Conservation (phyloP, 768 basidiomycete genomes). For the Naganishia onofrii region DNA sequence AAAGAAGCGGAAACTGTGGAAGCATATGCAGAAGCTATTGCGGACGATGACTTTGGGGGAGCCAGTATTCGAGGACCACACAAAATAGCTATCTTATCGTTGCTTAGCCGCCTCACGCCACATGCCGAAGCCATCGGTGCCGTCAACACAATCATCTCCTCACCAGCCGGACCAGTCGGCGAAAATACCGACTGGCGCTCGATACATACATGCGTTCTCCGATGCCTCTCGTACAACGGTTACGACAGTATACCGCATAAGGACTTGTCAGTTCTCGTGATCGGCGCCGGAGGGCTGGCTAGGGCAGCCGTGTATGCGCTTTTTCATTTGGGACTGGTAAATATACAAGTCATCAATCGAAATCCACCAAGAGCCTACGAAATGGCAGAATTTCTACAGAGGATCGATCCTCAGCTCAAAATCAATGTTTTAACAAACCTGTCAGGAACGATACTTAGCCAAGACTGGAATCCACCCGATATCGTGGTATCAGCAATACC, state of each 20-base stretch:
- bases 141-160: conserved; percentile 79
- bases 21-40: conserved; percentile 63
- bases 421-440: conserved; percentile 18
- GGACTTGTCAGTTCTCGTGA: conserved; percentile 64
- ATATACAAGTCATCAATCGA: conserved; percentile 83
- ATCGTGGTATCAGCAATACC: conserved; percentile 32
- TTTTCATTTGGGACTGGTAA: conserved; percentile 63
- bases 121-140: conserved; percentile 86
- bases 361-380: conserved; percentile 66
- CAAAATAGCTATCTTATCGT: conserved; percentile 82
- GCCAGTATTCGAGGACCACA: conserved; percentile 95
- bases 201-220: conserved; percentile 57
- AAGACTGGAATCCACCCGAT: conserved; percentile 19
- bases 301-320: conserved; percentile 92
- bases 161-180: conserved; percentile 61
- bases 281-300: conserved; percentile 92
- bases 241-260: conserved; percentile 33
- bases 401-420: conserved; percentile 24
- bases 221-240: conserved; percentile 47
- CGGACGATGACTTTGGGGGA: conserved; percentile 78
- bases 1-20: conserved; percentile 69
- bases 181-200: conserved; percentile 98
- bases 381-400: conserved; percentile 15
- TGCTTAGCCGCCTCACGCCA: conserved; percentile 73
- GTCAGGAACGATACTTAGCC: too few relatives aligned